These are phyloP conservation scores for Triangularia setosa DNA, from an alignment of 2,329 filamentous ascomycete species.

Conservation along the genomic window DNA sequence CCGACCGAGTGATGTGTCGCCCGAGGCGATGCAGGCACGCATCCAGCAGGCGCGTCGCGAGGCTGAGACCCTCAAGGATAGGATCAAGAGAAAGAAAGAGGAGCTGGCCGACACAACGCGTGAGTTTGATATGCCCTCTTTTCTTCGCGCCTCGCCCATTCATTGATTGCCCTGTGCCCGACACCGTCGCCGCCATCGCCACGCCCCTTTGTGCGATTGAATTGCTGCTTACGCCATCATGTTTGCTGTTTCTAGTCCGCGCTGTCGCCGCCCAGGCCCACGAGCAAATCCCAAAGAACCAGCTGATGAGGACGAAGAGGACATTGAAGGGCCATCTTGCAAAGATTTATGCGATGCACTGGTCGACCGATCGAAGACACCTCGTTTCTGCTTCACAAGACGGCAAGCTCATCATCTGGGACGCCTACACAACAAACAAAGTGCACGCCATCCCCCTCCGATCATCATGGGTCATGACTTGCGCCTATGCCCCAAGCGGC, in stretches of 20 bases:
- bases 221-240: slow-evolving; percentile 23
- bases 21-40: slow-evolving; percentile 84
- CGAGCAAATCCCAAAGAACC: slow-evolving; percentile 84
- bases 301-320: slow-evolving; percentile 93
- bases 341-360: slow-evolving; percentile 99
- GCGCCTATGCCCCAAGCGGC: slow-evolving; percentile 94
- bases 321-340: slow-evolving; percentile 96
- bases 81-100: slow-evolving; percentile 99
- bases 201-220: not conserved
- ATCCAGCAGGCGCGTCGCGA: slow-evolving; percentile 92
- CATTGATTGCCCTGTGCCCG: slow-evolving; percentile 5
- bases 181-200: not conserved
- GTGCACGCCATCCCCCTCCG: slow-evolving; percentile 96
- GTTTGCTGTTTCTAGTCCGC: slow-evolving; percentile 60
- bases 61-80: slow-evolving; percentile 95
- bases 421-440: slow-evolving; percentile 99
- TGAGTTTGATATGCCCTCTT: slow-evolving; percentile 51
- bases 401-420: slow-evolving; percentile 99
- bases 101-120: slow-evolving; percentile 96
- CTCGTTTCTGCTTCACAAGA: slow-evolving; percentile 97
- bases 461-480: slow-evolving; percentile 99
- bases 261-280: slow-evolving; percentile 89
- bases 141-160: not conserved
- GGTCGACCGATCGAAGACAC: slow-evolving; percentile 96
- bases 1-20: slow-evolving; percentile 60